A percentile compares a stretch with the other conserved stretches of the same genome.
phyloP scores from a whole-genome alignment of 148 eudicot species.

The Silene conica region DNA sequence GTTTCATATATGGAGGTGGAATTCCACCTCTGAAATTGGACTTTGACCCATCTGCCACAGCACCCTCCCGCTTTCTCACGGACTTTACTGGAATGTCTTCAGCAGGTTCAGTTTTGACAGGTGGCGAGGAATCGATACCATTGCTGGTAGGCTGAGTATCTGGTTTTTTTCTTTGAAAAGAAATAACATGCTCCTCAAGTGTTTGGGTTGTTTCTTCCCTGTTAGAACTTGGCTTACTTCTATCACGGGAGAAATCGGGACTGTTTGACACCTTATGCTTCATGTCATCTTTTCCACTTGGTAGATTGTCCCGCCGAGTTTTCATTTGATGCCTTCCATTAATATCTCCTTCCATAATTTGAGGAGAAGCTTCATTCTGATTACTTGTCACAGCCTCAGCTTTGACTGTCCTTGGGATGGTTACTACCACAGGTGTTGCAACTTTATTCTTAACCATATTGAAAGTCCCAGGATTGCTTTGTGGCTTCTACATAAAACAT shows the following conservation, averaged over 20 bases:
- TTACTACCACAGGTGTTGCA: constrained; percentile 24
- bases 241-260: constrained; percentile 27
- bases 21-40: constrained; percentile 35
- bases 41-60: constrained; percentile 40
- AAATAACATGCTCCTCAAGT: constrained; percentile 7
- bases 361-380: constrained; percentile 22
- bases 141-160: constrained; percentile 25
- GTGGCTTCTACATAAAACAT: constrained; percentile 33
- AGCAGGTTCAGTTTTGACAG: constrained; percentile 1
- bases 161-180: constrained; percentile 27
- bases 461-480: constrained; percentile 24
- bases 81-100: constrained; percentile 28
- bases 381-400: constrained; percentile 25
- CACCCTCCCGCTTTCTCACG: constrained; percentile 30
- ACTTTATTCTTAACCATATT: constrained; percentile 27
- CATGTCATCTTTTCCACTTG: constrained; percentile 33
- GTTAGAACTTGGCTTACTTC: constrained; percentile 23
- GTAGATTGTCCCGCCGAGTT: constrained; percentile 22
- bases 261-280: constrained; percentile 24
- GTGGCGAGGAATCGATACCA: constrained; percentile 29
- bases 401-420: constrained; percentile 21
- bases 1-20: constrained; percentile 78
- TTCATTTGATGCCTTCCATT: constrained; percentile 23
- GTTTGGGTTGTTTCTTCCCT: background rate
- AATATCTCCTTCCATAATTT: constrained; percentile 24